Percentiles rank a stretch among this genome's conserved stretches.
Evolutionary conservation across 257 asterid species (phyloP).

Genomic region (Solanum etuberosum): DNA sequence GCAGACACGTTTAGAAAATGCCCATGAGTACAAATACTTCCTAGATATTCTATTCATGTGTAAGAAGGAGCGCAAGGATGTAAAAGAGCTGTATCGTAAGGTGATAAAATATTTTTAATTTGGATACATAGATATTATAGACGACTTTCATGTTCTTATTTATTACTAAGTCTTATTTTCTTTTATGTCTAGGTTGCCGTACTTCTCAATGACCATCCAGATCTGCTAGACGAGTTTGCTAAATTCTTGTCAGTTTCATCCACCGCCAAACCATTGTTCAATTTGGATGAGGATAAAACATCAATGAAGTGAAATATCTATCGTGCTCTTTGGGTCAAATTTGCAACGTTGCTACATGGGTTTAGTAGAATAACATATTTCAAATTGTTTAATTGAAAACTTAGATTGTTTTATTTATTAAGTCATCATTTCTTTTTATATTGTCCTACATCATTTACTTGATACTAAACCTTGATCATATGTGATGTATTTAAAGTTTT

Average conservation of each 20-base stretch:
- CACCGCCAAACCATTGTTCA: neutral
- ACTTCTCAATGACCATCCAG: constrained; percentile 63
- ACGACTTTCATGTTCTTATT: neutral
- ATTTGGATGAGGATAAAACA: neutral
- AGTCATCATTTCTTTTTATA: neutral
- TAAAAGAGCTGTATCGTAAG: constrained; percentile 20
- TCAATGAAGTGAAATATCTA: neutral
- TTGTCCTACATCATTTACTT: neutral
- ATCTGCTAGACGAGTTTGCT: constrained; percentile 44
- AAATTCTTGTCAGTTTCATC: constrained; percentile 56
- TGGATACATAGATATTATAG: neutral
- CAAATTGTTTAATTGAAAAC: neutral
- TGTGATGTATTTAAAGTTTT: neutral
- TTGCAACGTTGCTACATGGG: neutral
- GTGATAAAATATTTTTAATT: neutral
- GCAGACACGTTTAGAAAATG: constrained; percentile 72
- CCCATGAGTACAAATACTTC: constrained; percentile 50
- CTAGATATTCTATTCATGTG: constrained; percentile 88
- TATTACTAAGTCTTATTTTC: neutral
- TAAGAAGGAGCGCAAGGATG: constrained; percentile 83
- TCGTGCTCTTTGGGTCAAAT: neutral
- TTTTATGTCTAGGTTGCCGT: neutral
- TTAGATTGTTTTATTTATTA: neutral
- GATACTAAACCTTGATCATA: neutral
- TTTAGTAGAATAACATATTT: neutral